These are phyloP conservation scores for Aspergillus transmontanensis DNA, from an alignment of 2,329 filamentous ascomycete genomes.

Conservation along the genomic window DNA sequence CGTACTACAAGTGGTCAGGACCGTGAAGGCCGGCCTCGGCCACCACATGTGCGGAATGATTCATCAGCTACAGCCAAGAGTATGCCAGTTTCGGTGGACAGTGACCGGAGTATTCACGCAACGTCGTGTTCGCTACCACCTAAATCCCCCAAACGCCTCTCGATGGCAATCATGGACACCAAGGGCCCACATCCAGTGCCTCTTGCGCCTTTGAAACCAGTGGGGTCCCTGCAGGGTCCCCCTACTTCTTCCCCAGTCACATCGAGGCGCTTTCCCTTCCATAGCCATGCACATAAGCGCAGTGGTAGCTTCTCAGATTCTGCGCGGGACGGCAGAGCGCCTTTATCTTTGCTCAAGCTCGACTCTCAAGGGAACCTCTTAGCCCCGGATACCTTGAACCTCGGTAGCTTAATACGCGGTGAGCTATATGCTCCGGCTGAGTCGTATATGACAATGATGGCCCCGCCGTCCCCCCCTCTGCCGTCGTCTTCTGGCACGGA, in stretches of 20 bases:
- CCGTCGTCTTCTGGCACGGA: slow-evolving; percentile 32
- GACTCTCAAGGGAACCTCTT: slow-evolving; percentile 47
- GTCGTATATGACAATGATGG: slow-evolving; percentile 72
- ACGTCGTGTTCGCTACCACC: slow-evolving; percentile 63
- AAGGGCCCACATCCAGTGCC: slow-evolving; percentile 47
- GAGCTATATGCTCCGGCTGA: slow-evolving; percentile 81
- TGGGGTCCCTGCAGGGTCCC: slow-evolving; percentile 30
- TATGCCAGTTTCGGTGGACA: slow-evolving; percentile 41
- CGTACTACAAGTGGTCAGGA: slow-evolving; percentile 18
- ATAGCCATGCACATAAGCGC: slow-evolving; percentile 69
- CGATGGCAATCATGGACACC: slow-evolving; percentile 33
- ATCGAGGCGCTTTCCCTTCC: slow-evolving; percentile 49
- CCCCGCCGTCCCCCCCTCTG: slow-evolving; percentile 51
- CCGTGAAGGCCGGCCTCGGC: slow-evolving; percentile 12
- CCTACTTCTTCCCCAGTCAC: slow-evolving; percentile 33
- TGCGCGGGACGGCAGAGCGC: slow-evolving; percentile 66
- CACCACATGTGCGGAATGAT: slow-evolving; percentile 37
- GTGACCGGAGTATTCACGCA: slow-evolving; percentile 57
- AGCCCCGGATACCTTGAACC: slow-evolving; percentile 66
- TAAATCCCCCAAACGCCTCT: slow-evolving; percentile 44
- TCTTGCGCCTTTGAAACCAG: slow-evolving; percentile 34
- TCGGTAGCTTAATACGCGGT: slow-evolving; percentile 84
- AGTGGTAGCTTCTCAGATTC: slow-evolving; percentile 89
- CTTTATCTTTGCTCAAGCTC: slow-evolving; percentile 51
- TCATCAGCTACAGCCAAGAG: slow-evolving; percentile 40